Evolutionary conservation across 495 filamentous ascomycete genomes (phyloP), one percentile per base, ranked within the genome.

Genomic region (Talaromyces wortmannii): DNA sequence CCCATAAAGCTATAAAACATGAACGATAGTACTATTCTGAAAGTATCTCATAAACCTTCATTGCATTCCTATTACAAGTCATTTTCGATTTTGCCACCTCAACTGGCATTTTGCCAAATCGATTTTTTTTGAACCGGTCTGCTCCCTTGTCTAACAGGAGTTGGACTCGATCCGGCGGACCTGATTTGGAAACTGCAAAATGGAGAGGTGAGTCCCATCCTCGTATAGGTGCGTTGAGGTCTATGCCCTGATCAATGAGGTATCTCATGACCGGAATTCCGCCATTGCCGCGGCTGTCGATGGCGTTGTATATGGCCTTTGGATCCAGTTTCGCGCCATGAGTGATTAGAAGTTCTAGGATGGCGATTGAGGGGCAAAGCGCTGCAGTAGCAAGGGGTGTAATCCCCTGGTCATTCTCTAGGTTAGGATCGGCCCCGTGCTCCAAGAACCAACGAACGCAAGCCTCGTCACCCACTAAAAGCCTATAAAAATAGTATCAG

Each of bases 371-470:
- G 33, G 50, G 50, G 11, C n/a, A 29, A 52, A 52, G 50, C 18
- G 50, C 29, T 17, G 50, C 50, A 52, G 50, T 40, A 43, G 32
- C 50, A 52, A 52, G 50, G 7, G 50, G 50, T 33, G 50, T 52
- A 15, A 43, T 17, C 13, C 50, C 50, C 43, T 29, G 15, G 42
- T 52, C 32, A 17, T 16, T 52, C 36, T 52, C 32, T 52, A 42
- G 50, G 33, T 43, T 52, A 40, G 50, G 50, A 52, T 52, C 50
- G 23, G 50, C 33, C 1, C 50, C 50, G 50, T 52, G 50, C 32
- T 52, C 31, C 50, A 52, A 52, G 31, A 52, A 52, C 50, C 50
- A 52, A 31, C 50, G 50, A 31, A 52, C 50, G 42, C 50, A 52
- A 33, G 33, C 16, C 50, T 52, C 50, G 31, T 30, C 36, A n/a